Percentiles rank a stretch among this genome's conserved stretches.
Evolutionary conservation across 2,329 filamentous ascomycete species (phyloP).

Genomic region (Trichoderma sp.): DNA sequence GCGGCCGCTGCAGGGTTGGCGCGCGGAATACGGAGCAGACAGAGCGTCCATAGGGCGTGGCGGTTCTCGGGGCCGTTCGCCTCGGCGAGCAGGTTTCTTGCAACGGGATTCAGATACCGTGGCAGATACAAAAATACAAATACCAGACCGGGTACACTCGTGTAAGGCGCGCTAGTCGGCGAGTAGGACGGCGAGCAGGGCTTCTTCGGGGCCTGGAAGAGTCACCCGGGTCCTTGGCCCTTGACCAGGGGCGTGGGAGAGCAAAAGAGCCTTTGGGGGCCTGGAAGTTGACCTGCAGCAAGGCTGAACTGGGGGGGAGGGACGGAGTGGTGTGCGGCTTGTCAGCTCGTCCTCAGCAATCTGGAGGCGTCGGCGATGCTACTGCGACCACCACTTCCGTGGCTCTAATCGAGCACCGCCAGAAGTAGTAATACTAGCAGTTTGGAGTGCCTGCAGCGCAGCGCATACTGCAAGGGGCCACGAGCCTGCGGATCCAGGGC

Average conservation of each 20-base stretch:
- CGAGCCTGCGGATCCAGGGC: background rate
- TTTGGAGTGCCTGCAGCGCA: slow-evolving; percentile 4
- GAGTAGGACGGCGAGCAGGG: slow-evolving; percentile 13
- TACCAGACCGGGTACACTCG: background rate
- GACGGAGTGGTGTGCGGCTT: slow-evolving; percentile 11
- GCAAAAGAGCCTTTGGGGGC: slow-evolving; percentile 27
- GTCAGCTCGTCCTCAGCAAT: slow-evolving; percentile 26
- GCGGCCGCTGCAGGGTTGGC: slow-evolving; percentile 5
- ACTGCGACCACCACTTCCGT: background rate
- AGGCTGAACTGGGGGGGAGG: slow-evolving; percentile 29
- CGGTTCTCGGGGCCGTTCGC: slow-evolving; percentile 21
- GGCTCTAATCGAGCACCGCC: background rate
- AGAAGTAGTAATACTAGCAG: background rate
- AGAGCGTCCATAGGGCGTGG: background rate
- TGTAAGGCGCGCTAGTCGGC: background rate
- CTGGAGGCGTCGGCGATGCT: background rate
- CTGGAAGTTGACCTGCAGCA: slow-evolving; percentile 30
- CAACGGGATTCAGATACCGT: slow-evolving; percentile 1
- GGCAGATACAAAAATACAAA: background rate
- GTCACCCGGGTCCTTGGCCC: slow-evolving; percentile 27
- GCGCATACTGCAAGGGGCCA: slow-evolving; percentile 19
- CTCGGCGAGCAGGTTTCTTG: slow-evolving; percentile 8
- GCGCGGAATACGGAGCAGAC: slow-evolving; percentile 14
- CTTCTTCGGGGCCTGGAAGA: slow-evolving; percentile 23
- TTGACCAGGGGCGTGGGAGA: slow-evolving; percentile 24